Evolutionary conservation across 2,329 filamentous ascomycete genomes (phyloP).

Genomic region (Hypoxylon sp.): DNA sequence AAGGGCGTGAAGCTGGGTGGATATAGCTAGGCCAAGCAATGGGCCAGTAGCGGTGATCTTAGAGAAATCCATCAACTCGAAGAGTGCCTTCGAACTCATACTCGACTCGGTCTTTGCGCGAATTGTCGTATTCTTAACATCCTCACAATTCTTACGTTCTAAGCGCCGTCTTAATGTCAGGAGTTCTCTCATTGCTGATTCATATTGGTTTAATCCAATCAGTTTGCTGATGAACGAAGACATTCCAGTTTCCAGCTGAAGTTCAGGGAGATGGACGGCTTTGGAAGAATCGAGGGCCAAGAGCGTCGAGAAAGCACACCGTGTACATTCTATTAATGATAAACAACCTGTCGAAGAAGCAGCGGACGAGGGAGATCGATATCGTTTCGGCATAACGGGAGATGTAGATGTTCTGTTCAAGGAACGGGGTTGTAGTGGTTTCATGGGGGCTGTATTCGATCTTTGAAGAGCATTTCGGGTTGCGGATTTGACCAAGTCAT

Average conservation of each 20-base stretch:
- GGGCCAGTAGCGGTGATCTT: conserved; percentile 58
- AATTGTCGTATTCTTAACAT: conserved; percentile 55
- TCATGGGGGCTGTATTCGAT: conserved; percentile 71
- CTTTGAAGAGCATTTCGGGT: conserved; percentile 64
- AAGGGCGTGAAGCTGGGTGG: conserved; percentile 75
- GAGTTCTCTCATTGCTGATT: conserved; percentile 79
- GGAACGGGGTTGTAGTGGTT: conserved; percentile 72
- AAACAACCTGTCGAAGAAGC: conserved; percentile 62
- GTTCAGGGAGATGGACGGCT: conserved; percentile 68
- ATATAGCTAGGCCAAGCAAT: conserved; percentile 70
- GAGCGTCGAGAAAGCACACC: conserved; percentile 76
- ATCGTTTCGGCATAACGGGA: conserved; percentile 59
- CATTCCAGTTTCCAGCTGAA: conserved; percentile 82
- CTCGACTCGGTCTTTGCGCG: conserved; percentile 52
- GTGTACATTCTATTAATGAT: conserved; percentile 77
- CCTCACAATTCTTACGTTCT: conserved; percentile 57
- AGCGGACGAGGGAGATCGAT: conserved; percentile 45
- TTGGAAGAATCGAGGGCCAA: conserved; percentile 69
- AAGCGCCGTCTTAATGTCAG: conserved; percentile 75
- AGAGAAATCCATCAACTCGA: conserved; percentile 75
- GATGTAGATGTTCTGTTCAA: conserved; percentile 73
- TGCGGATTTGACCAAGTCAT: conserved; percentile 57
- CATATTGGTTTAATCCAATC: conserved; percentile 73
- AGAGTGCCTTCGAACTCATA: conserved; percentile 63
- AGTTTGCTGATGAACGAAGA: conserved; percentile 77